These are phyloP conservation scores for Quercus glauca DNA, from an alignment of 306 rosid genomes.

Conservation along the genomic window DNA sequence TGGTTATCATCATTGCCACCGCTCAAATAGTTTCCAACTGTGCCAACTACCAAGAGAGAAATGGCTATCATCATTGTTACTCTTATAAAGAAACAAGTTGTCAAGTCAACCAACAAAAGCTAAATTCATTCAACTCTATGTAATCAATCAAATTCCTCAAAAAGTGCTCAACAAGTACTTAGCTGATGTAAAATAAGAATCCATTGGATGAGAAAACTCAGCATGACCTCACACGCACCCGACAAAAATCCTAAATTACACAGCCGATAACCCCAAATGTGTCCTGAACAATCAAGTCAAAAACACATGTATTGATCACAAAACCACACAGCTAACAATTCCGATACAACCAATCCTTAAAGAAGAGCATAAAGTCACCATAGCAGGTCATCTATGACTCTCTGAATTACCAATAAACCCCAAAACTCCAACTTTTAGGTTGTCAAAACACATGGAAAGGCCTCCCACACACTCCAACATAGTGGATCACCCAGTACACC, in stretches of 20 bases:
- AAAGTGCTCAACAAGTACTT: not conserved
- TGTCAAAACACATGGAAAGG: slow-evolving; percentile 7
- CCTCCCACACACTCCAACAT: not conserved
- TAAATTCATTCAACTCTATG: not conserved
- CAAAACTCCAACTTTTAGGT: slow-evolving; percentile 8
- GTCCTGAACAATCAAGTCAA: slow-evolving; percentile 1
- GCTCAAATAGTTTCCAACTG: not conserved
- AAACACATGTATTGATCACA: not conserved
- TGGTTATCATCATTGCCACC: no score
- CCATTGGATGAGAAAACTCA: slow-evolving; percentile 13
- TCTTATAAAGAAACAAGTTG: not conserved
- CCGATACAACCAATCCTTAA: not conserved
- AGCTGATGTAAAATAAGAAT: not conserved
- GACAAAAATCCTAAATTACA: slow-evolving; percentile 13
- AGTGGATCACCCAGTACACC: slow-evolving; percentile 11
- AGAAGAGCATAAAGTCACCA: slow-evolving; percentile 14
- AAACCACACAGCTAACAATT: not conserved
- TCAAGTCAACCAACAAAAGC: not conserved
- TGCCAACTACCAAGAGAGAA: not conserved
- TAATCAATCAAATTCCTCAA: not conserved
- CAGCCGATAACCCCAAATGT: not conserved
- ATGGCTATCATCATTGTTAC: not conserved
- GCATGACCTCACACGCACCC: slow-evolving; percentile 1
- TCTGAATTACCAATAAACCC: not conserved
- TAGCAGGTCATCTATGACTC: not conserved